These are phyloP conservation scores for Sutorius eximius DNA, from an alignment of 1,284 basidiomycete genomes.

Conservation along the genomic window DNA sequence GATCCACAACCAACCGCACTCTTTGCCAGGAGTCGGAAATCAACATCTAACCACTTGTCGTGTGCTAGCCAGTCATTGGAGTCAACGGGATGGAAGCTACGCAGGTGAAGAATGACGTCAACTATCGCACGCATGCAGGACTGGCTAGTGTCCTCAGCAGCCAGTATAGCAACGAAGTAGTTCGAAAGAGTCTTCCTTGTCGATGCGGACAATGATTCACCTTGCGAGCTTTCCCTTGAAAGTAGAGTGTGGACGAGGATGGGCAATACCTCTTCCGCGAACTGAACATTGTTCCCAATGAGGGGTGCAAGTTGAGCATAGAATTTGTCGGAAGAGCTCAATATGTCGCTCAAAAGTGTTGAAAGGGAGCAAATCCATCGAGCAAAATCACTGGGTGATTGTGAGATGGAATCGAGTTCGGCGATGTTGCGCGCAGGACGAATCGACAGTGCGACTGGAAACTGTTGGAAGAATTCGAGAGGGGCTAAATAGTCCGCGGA, in stretches of 20 bases:
- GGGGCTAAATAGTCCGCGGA: constrained; percentile 48
- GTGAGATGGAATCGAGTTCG: constrained; percentile 39
- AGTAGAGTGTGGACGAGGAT: constrained; percentile 74
- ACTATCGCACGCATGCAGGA: constrained; percentile 67
- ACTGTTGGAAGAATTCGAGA: constrained; percentile 52
- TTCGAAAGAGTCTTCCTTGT: constrained; percentile 46
- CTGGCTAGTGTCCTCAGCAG: constrained; percentile 41
- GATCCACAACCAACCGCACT: constrained; percentile 79
- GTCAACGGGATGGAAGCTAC: constrained; percentile 55
- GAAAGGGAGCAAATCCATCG: constrained; percentile 70
- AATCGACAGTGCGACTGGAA: constrained; percentile 36
- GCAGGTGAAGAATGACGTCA: constrained; percentile 79
- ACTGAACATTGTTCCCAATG: constrained; percentile 51
- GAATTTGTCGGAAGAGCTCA: constrained; percentile 58
- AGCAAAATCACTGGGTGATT: constrained; percentile 50
- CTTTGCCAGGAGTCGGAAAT: constrained; percentile 70
- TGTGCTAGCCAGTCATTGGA: constrained; percentile 58
- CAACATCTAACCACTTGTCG: constrained; percentile 84
- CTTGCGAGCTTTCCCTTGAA: constrained; percentile 35
- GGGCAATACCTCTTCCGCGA: constrained; percentile 72
- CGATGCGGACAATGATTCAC: constrained; percentile 1
- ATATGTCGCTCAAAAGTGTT: constrained; percentile 57
- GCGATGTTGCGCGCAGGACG: constrained; percentile 38
- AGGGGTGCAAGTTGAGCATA: constrained; percentile 69
- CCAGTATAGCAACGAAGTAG: constrained; percentile 66